Base-by-base conservation (phyloP, 2,329 filamentous ascomycete species). In the Fusarium brevicatenulatum region DNA sequence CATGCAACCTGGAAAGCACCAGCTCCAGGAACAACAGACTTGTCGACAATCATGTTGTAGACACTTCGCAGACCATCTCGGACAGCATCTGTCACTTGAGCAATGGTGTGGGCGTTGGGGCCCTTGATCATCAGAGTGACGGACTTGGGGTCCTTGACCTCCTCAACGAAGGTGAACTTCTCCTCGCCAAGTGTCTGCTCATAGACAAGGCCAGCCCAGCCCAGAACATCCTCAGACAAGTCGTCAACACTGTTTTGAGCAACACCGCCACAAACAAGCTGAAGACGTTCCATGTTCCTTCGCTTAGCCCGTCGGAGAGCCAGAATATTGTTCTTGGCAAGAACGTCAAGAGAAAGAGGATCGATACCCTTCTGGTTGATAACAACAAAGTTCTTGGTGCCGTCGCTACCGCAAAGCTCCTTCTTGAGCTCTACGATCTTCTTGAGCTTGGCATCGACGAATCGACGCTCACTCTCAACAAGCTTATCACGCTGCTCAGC, bases 311-410 rank as follows among this genome's bases (percentile, higher is more conserved):
- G 90, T 79, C 96, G 91, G 71, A 99, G 90, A 59, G 96, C 96
- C 74, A 98, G 90, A 78, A 99, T 99, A 76, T 95, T 95, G 82
- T 99, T 98, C 91, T 99, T 99, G 74, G 96, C 95, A 66, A 99
- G 87, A 18, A 99, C 95, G 78, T 99, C 96, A 75, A 99, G 88
- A 60, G 95, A 98, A 70, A 99, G 87, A 28, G 96, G 96, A 81
- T 99, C 96, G 77, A 99, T 99, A 71, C 96, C 96, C 89, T 99
- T 99, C 85, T 99, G 96, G 87, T 99, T 99, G 84, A 99, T 94
- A 79, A 99, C 92, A 74, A 98, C 96, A 81, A 99, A 99, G 78
- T 93, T 92, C 88, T 98, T 98, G 85, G 94, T 96, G 13, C 92
- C 91, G 79, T 98, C 96, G 77, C 91, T 92, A 36, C 95, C 96